Percentiles rank a stretch among this genome's conserved stretches.
phyloP scores from a whole-genome alignment of 2,329 filamentous ascomycete species.

The Pseudogymnoascus sp. region DNA sequence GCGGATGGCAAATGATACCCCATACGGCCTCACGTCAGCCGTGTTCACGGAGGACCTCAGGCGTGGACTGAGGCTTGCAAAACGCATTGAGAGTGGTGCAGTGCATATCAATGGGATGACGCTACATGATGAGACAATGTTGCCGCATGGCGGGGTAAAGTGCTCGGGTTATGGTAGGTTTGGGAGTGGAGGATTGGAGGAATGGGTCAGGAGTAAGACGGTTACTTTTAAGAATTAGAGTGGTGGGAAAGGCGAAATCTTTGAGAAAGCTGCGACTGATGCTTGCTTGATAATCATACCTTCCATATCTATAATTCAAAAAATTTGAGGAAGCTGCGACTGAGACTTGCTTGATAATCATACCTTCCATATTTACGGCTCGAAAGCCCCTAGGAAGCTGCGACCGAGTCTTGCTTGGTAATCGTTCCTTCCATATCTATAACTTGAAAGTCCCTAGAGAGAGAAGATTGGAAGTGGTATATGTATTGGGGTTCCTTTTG shows the following conservation, averaged over 20 bases:
- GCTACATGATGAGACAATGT: slow-evolving; percentile 52
- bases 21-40: slow-evolving; percentile 64
- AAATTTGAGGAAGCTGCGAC: no score
- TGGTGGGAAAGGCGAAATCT: neutral
- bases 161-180: slow-evolving; percentile 56
- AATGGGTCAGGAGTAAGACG: slow-evolving; percentile 56
- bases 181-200: slow-evolving; percentile 41
- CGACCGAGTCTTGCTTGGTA: no score
- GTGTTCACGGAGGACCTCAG: slow-evolving; percentile 65
- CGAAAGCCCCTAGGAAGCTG: no score
- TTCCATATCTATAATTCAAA: no score
- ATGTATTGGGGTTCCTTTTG: neutral
- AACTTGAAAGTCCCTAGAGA: neutral
- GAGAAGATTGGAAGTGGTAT: neutral
- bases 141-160: slow-evolving; percentile 61
- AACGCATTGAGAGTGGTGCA: slow-evolving; percentile 55
- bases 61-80: slow-evolving; percentile 48
- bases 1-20: slow-evolving; percentile 67
- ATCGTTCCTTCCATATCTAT: no score
- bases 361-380: no score
- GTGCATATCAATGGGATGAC: slow-evolving; percentile 61
- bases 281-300: no score
- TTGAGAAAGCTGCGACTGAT: no score
- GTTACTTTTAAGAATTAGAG: slow-evolving; percentile 41
- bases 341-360: no score